Conservation (phyloP, 2,329 filamentous ascomycete genomes). For the Botrytis medusae region DNA sequence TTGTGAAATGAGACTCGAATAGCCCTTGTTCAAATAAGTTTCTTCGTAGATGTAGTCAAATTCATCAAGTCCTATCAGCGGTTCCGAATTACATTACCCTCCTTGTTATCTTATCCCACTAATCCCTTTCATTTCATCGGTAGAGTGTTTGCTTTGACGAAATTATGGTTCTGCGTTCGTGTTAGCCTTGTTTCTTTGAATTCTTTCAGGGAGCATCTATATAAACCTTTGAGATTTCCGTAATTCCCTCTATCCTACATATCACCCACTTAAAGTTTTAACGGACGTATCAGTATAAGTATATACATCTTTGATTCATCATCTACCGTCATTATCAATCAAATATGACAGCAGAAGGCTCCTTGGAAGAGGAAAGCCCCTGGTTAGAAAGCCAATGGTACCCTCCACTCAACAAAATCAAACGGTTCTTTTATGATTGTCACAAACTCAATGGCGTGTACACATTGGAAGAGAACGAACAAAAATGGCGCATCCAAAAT, state of each 20-base stretch:
- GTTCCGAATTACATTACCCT: not conserved
- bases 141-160: not conserved
- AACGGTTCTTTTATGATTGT: fast-evolving
- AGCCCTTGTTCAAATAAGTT: not conserved
- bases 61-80: not conserved
- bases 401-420: not conserved
- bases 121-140: not conserved
- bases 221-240: not conserved
- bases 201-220: not conserved
- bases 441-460: fast-evolving
- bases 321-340: not conserved
- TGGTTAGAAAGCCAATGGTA: slow-evolving; percentile 8
- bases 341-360: not conserved
- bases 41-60: not conserved
- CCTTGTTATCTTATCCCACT: not conserved
- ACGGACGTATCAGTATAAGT: not conserved
- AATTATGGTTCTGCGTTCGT: not conserved
- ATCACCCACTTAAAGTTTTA: too few species aligned
- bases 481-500: fast-evolving
- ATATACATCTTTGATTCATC: not conserved
- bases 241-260: not conserved
- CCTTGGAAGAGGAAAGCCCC: not conserved
- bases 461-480: not conserved
- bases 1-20: not conserved
- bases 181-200: not conserved